Conservation (phyloP, 1,139 yeast species). For the Lodderomyces beijingensis region DNA sequence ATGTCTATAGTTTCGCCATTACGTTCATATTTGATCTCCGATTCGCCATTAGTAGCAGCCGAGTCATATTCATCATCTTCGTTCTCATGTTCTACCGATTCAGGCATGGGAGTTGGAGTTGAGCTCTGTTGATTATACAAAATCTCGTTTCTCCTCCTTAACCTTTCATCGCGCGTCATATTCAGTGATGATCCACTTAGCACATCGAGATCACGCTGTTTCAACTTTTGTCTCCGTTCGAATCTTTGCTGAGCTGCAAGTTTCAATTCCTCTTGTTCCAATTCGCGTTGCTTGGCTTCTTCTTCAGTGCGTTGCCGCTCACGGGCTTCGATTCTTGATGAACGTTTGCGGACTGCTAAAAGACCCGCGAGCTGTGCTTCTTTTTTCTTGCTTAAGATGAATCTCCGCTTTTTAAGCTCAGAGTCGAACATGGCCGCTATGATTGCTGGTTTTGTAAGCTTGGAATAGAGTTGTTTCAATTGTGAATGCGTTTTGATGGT, state of each 20-base stretch:
- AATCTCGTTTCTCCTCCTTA: constrained; percentile 21
- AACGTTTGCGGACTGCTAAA: constrained; percentile 46
- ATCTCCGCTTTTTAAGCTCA: constrained; percentile 39
- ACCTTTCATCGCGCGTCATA: constrained; percentile 40
- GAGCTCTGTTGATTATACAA: no score
- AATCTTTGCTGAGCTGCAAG: constrained; percentile 34
- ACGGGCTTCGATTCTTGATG: constrained; percentile 46
- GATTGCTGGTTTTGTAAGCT: constrained; percentile 18
- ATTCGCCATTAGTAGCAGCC: no score
- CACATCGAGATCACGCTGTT: constrained; percentile 14
- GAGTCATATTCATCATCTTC: no score
- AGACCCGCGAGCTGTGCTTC: constrained; percentile 46
- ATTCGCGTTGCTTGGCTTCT: constrained; percentile 38
- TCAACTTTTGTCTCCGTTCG: constrained; percentile 31
- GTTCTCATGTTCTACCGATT: no score
- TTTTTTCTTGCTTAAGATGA: constrained; percentile 38
- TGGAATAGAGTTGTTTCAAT: constrained; percentile 14
- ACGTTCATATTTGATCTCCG: no score
- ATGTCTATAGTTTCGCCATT: no score
- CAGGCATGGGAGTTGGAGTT: no score
- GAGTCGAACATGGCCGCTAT: constrained; percentile 21
- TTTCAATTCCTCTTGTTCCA: constrained; percentile 32
- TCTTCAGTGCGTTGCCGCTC: constrained; percentile 1
- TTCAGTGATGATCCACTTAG: background rate
- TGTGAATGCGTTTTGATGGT: constrained; percentile 15